These are phyloP conservation scores for Globisporangium viniferum DNA, from an alignment of 352 stramenopile species.

Conservation along the genomic window DNA sequence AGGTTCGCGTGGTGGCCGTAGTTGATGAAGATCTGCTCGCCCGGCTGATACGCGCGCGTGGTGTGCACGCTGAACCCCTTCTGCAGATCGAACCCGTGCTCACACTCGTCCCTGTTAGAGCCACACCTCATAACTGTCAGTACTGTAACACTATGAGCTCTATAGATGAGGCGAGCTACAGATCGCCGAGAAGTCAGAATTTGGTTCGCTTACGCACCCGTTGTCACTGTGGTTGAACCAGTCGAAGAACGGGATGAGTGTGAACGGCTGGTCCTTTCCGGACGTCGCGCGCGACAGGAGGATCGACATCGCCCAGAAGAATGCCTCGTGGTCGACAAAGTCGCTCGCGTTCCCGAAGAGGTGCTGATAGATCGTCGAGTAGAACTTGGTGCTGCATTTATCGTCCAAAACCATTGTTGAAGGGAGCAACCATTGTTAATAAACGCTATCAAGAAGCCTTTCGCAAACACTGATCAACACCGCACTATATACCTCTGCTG, in stretches of 20 bases:
- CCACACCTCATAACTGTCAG: background rate
- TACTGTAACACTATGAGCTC: background rate
- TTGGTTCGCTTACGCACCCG: slow-evolving; percentile 27
- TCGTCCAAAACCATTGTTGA: background rate
- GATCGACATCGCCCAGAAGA: slow-evolving; percentile 81
- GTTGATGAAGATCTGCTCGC: slow-evolving; percentile 81
- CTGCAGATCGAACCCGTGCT: slow-evolving; percentile 54
- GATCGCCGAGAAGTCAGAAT: background rate
- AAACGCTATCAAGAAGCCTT: slow-evolving; percentile 5
- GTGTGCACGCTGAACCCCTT: slow-evolving; percentile 66
- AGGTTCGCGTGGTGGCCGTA: slow-evolving; percentile 70
- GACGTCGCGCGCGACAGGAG: slow-evolving; percentile 82
- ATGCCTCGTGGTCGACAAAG: slow-evolving; percentile 53
- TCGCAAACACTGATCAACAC: slow-evolving; percentile 1
- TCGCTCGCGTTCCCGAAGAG: slow-evolving; percentile 57
- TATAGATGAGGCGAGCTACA: background rate
- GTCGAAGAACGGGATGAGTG: slow-evolving; percentile 84
- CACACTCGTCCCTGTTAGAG: slow-evolving; percentile 50
- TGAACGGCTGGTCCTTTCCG: slow-evolving; percentile 68
- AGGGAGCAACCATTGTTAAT: background rate
- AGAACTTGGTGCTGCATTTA: slow-evolving; percentile 48
- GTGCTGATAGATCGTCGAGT: slow-evolving; percentile 65
- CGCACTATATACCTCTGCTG: slow-evolving; percentile 43
- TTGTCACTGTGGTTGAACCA: slow-evolving; percentile 79
- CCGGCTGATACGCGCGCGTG: slow-evolving; percentile 43